phyloP scores from a whole-genome alignment of 2,329 filamentous ascomycete species.

The Blumeria graminis region DNA sequence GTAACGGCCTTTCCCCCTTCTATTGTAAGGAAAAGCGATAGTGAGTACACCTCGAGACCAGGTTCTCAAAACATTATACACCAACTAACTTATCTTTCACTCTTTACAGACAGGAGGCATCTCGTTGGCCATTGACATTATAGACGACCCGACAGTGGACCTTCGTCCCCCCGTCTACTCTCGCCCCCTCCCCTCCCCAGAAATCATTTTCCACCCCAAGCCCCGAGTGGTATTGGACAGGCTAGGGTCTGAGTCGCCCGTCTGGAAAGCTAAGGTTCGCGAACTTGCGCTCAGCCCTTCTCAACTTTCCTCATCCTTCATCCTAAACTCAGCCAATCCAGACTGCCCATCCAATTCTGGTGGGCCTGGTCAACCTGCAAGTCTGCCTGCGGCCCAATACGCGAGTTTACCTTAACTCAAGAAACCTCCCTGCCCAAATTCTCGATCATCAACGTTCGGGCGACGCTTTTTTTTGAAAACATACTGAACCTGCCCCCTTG shows the following conservation, averaged over 20 bases:
- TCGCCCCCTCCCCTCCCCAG: too few species aligned
- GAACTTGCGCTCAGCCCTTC: background rate
- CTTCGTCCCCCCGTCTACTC: too few species aligned
- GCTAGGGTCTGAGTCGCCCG: background rate
- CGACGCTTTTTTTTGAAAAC: constrained; percentile 10
- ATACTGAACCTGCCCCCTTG: background rate
- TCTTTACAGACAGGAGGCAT: too few species aligned
- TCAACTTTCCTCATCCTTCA: background rate
- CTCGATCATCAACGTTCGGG: background rate
- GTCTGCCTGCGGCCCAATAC: constrained; percentile 1
- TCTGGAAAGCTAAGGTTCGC: background rate
- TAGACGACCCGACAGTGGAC: too few species aligned
- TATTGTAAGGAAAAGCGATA: too few species aligned
- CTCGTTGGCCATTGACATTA: too few species aligned
- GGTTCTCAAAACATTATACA: too few species aligned
- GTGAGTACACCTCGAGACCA: too few species aligned
- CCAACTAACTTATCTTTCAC: too few species aligned
- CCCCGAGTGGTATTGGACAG: too few species aligned
- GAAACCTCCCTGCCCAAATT: background rate
- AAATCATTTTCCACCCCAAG: too few species aligned
- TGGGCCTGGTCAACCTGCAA: background rate
- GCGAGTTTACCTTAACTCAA: background rate
- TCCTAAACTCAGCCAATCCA: background rate
- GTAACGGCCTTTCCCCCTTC: too few species aligned
- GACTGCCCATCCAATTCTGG: background rate